Base-by-base conservation (phyloP, 2,329 filamentous ascomycete genomes). In the Penicillium concentricum region DNA sequence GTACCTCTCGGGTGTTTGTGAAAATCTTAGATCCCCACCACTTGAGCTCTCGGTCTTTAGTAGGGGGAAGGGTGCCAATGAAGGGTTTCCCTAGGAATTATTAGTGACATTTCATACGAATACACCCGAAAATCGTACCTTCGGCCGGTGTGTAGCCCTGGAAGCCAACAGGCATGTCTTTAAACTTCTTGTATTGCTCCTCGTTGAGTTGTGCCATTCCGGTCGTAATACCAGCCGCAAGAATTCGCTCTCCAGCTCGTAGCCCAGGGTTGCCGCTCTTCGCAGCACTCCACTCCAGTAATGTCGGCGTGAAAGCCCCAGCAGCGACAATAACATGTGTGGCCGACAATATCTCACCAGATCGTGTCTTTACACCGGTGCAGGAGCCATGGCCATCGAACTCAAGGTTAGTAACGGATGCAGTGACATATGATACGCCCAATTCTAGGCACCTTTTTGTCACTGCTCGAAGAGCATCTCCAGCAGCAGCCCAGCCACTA, bases 11-110 rank as follows among this genome's bases (percentile, higher is more conserved):
- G 0, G 78, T 82, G 70, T 86, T 86, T 49, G 72, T 79, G 72
- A 87, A 86, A 59, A 86, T 85, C 53, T 77, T 82, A 51, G 81
- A 79, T 16, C 83, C 84, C 84, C 84, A 87, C 81, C 82, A 86
- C 67, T 87, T 86, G 57, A 85, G 73, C 57, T 69, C 66, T 47
- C 63, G 49, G 34, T 69, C 67, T 41, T 61, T 74, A 2, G 81
- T 85, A 0, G 81, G 83, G 5, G 84, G 84, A 16, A 87, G 71
- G 44, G 77, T 83, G 24, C 84, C 84, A 54, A 85, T 82, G 57
- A 84, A 85, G 0, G 82, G 79, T 43, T 69, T 69, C 22, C 81
- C 81, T 82, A 54, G 45, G 15, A 12, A 48, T 22, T 42, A 35
- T 71, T 44, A 70, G 64, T 41, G 18, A 4, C 6, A 41, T 44